A percentile compares a stretch with the other conserved stretches of the same genome.
phyloP scores from a whole-genome alignment of 306 rosid genomes.

The Acmispon strigosus region DNA sequence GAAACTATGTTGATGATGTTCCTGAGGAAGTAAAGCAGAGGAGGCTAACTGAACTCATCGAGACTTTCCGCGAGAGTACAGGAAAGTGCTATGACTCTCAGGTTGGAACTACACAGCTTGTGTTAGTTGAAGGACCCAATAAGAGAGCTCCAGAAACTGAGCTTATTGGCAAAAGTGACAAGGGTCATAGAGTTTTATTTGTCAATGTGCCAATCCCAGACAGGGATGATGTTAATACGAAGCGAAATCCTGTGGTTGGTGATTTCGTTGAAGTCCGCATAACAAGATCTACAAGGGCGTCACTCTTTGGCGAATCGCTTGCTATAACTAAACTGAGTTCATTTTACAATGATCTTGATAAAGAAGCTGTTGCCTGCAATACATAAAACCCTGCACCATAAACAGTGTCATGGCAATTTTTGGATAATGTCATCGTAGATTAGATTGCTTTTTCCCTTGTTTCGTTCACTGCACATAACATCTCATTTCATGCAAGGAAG shows the following conservation, averaged over 20 bases:
- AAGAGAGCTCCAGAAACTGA: constrained; percentile 85
- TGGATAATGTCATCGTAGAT: background rate
- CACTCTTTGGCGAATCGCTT: constrained; percentile 74
- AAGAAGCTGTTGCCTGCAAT: constrained; percentile 56
- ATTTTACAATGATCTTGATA: constrained; percentile 39
- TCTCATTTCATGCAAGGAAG: background rate
- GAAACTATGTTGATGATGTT: constrained; percentile 81
- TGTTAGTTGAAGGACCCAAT: constrained; percentile 92
- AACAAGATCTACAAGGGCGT: constrained; percentile 76
- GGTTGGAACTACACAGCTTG: constrained; percentile 73
- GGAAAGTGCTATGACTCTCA: constrained; percentile 77
- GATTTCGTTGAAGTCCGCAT: constrained; percentile 84
- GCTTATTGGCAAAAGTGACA: constrained; percentile 90
- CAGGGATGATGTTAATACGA: constrained; percentile 43
- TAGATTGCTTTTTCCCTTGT: constrained; percentile 1
- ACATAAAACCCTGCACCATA: constrained; percentile 23
- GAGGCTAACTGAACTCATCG: constrained; percentile 83
- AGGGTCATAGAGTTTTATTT: constrained; percentile 80
- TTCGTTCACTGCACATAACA: background rate
- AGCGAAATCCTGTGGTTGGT: constrained; percentile 63
- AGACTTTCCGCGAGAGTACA: constrained; percentile 80
- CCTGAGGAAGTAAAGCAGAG: constrained; percentile 88
- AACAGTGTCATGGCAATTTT: constrained; percentile 1
- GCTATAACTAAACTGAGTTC: constrained; percentile 68
- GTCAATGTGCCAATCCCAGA: constrained; percentile 46